Conservation (phyloP, 495 filamentous ascomycete species). For the Penicillium turbatum region DNA sequence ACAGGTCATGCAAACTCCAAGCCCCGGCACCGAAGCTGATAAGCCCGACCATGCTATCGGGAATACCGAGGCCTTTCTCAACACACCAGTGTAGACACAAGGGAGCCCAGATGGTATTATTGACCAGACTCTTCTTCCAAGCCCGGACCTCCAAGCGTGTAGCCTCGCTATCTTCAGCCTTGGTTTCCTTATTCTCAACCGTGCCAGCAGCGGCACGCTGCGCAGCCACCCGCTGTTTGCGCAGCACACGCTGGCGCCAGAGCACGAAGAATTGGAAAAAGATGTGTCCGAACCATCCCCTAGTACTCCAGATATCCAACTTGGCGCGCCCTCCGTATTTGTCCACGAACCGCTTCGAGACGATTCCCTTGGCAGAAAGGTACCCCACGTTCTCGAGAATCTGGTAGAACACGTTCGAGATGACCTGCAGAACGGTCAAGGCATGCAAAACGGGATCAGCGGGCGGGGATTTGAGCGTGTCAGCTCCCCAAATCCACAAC, state of each 20-base stretch:
- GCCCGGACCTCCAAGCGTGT: slow-evolving; percentile 40
- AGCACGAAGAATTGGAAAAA: slow-evolving; percentile 69
- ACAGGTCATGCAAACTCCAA: slow-evolving; percentile 38
- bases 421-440: slow-evolving; percentile 65
- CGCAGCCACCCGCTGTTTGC: slow-evolving; percentile 24
- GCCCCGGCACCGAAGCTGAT: slow-evolving; percentile 57
- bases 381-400: slow-evolving; percentile 79
- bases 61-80: slow-evolving; percentile 64
- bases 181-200: slow-evolving; percentile 20
- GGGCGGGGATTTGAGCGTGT: slow-evolving; percentile 49
- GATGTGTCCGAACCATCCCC: slow-evolving; percentile 77
- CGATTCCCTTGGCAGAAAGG: slow-evolving; percentile 58
- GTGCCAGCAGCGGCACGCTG: slow-evolving; percentile 15
- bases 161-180: slow-evolving; percentile 36
- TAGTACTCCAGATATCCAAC: slow-evolving; percentile 67
- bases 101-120: slow-evolving; percentile 55
- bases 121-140: slow-evolving; percentile 44
- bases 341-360: slow-evolving; percentile 48
- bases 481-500: slow-evolving; percentile 69
- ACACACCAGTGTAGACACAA: slow-evolving; percentile 77
- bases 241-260: slow-evolving; percentile 43
- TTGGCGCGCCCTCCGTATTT: slow-evolving; percentile 49
- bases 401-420: slow-evolving; percentile 65
- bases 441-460: slow-evolving; percentile 39
- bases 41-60: slow-evolving; percentile 62